Evolutionary conservation across 75 land plant species (phyloP), one percentile per base, ranked within the genome.

Genomic region (Cupressus sempervirens): DNA sequence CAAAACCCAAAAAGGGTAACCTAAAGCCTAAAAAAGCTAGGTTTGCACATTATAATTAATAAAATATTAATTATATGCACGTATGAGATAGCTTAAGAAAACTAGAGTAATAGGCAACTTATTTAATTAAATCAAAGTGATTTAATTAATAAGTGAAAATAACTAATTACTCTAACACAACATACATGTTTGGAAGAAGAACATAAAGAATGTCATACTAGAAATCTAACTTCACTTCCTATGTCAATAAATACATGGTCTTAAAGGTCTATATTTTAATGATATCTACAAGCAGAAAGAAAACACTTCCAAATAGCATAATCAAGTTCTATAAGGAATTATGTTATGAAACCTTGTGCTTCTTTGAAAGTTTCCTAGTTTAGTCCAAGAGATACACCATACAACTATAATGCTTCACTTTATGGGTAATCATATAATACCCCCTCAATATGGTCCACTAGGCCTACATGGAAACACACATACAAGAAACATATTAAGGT

Each of bases 311-410:
- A 83, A 26, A 83, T n/a, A 34, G 26, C 52, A 52, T 16, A 35
- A 53, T 83, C 36, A 54, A 67, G 58, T 18, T 46, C 29, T 35
- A 83, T 29, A 53, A n/a, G 83, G 83, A 65, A 83, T 83, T 18
- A 16, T 46, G 58, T 83, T 83, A n/a, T 52, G 23, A 83, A 35
- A 32, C 29, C 83, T 29, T 29, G 30, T 83, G 83, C 83, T 48
- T 48, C 58, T 18, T 83, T 35, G n/a, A n/a, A 3, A 83, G 20
- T 20, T 10, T 36, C 15, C 83, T 67, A 0, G 65, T 67, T 26
- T 67, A 67, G 52, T 35, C 83, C 53, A 83, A 35, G 30, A 83
- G 83, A 54, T 83, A 65, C 36, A 83, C 52, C 83, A 83, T 83
- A 29, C 83, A 46, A 16, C 30, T 32, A 16, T 83, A 53, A 40